Evolutionary conservation across 164 flowering plant species (phyloP).

Genomic region (Magnolia kwangsiensis): DNA sequence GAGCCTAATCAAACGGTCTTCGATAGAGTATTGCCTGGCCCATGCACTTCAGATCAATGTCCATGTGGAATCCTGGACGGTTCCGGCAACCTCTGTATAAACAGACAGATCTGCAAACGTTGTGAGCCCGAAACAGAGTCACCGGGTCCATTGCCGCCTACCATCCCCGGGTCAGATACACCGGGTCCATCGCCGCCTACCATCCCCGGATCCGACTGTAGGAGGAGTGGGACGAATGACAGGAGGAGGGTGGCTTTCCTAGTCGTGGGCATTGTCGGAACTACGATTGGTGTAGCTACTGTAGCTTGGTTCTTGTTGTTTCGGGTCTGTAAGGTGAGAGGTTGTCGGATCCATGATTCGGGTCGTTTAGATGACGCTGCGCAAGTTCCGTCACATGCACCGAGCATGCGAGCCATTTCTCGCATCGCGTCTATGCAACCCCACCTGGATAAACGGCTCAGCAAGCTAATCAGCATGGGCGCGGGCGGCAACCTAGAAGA

Average conservation of each 20-base stretch:
- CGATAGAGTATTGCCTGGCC: slow-evolving; percentile 49
- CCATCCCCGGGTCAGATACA: background rate
- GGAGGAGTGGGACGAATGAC: slow-evolving; percentile 20
- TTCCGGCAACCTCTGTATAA: slow-evolving; percentile 28
- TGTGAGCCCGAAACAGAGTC: slow-evolving; percentile 10
- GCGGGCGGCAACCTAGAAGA: slow-evolving; percentile 40
- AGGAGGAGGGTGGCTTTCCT: slow-evolving; percentile 44
- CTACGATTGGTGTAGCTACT: slow-evolving; percentile 19
- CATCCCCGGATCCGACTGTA: too few relatives aligned
- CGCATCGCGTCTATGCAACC: background rate
- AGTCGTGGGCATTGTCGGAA: slow-evolving; percentile 60
- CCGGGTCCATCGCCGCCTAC: background rate
- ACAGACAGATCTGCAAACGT: slow-evolving; percentile 33
- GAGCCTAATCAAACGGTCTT: slow-evolving; percentile 31
- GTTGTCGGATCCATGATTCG: slow-evolving; percentile 68
- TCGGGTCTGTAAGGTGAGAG: slow-evolving; percentile 28
- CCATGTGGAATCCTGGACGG: slow-evolving; percentile 25
- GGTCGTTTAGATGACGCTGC: slow-evolving; percentile 51
- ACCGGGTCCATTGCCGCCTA: slow-evolving; percentile 9
- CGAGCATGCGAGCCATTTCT: background rate
- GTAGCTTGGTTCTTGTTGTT: slow-evolving; percentile 24
- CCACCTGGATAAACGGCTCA: slow-evolving; percentile 40
- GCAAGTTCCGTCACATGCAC: background rate
- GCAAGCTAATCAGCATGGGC: slow-evolving; percentile 55
- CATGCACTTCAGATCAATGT: slow-evolving; percentile 35